A percentile compares a stretch with the other conserved stretches of the same genome.
phyloP scores from a whole-genome alignment of 106 monocot genomes.

The Apostasia shenzhenica region DNA sequence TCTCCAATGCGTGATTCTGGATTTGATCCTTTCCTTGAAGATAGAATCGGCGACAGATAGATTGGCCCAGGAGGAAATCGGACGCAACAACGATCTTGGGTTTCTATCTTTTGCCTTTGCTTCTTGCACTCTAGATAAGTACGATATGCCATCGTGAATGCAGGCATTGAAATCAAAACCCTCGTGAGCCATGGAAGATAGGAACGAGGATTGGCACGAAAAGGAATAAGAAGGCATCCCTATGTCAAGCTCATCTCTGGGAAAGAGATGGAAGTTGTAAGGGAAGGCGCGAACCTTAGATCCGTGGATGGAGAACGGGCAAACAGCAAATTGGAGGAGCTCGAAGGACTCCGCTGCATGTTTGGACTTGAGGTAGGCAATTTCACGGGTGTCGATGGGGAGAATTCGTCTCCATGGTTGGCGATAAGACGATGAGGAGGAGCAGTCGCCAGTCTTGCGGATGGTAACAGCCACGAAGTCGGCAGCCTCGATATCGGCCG shows the following conservation, averaged over 20 bases:
- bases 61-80: conserved; percentile 18
- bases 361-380: conserved; percentile 83
- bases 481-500: conserved; percentile 36
- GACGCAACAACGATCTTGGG: conserved; percentile 11
- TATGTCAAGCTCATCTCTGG: conserved; percentile 66
- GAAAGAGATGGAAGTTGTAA: conserved; percentile 94
- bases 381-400: conserved; percentile 63
- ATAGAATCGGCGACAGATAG: conserved; percentile 66
- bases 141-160: conserved; percentile 89
- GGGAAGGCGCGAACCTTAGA: conserved; percentile 62
- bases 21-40: conserved; percentile 74
- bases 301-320: conserved; percentile 64
- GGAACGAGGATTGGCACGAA: conserved; percentile 73
- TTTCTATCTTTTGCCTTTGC: conserved; percentile 43
- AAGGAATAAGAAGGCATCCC: conserved; percentile 91
- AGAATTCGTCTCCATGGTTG: conserved; percentile 46
- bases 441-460: conserved; percentile 54
- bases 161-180: conserved; percentile 95
- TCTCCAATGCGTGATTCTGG: conserved; percentile 59
- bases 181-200: conserved; percentile 79
- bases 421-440: conserved; percentile 23
- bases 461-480: conserved; percentile 75
- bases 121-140: conserved; percentile 88
- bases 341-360: conserved; percentile 76
- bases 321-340: conserved; percentile 74